Evolutionary conservation across 495 filamentous ascomycete genomes (phyloP).

Genomic region (Podospora bellae-mahoneyi): DNA sequence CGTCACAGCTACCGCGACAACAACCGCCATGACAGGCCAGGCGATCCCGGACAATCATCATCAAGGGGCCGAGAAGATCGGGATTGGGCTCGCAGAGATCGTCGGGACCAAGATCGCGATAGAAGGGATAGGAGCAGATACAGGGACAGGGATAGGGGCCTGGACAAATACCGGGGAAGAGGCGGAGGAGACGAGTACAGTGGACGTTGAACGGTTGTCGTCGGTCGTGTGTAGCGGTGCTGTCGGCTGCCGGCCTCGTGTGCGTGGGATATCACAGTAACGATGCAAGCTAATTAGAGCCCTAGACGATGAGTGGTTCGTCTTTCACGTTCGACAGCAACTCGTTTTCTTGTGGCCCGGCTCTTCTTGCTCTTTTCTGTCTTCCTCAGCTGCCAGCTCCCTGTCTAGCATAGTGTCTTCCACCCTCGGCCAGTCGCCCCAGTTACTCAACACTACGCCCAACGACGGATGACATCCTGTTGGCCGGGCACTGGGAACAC

Average conservation of each 20-base stretch:
- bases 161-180: constrained; percentile 17
- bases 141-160: constrained; percentile 24
- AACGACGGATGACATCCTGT: neutral
- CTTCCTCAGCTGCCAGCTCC: neutral
- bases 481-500: neutral
- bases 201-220: constrained; percentile 7
- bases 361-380: neutral
- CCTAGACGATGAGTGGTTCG: neutral
- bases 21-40: constrained; percentile 19
- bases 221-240: neutral
- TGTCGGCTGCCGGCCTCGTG: constrained; percentile 3
- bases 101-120: constrained; percentile 25
- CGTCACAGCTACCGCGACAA: constrained; percentile 22
- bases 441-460: neutral
- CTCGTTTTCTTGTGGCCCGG: neutral
- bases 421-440: neutral
- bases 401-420: neutral
- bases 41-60: constrained; percentile 4
- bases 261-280: neutral
- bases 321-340: neutral
- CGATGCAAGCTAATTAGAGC: neutral
- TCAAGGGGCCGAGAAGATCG: constrained; percentile 23
- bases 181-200: constrained; percentile 13
- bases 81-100: constrained; percentile 21
- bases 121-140: constrained; percentile 13